Evolutionary conservation across 805 yeast species (phyloP), one percentile per base, ranked within the genome.

Genomic region (Middelhovenomyces tepae): DNA sequence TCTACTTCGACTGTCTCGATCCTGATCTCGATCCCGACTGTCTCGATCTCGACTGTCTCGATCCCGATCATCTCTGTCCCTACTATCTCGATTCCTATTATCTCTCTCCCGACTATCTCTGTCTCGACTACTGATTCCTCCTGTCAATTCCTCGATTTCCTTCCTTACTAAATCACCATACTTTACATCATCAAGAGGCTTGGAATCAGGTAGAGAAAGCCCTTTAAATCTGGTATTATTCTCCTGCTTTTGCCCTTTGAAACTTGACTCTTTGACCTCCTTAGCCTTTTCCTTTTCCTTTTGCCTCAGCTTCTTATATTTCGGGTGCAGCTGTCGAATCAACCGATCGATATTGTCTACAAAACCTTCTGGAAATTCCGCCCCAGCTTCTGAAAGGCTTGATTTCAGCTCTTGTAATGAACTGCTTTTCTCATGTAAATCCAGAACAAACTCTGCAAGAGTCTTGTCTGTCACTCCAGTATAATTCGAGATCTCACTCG

Each of bases 371-470:
- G 65, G 50, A 35, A 62, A 56, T 4, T 62, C 70, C 22, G 69
- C 68, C 4, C 71, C 75, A 35, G 62, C 52, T 10, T 61, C 69
- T 4, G 50, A 46, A 15, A 73, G 47, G 4, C 54, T 56, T 10
- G 43, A 28, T 14, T 50, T 48, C 43, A 74, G 69, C 8, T 57
- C 60, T 4, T 45, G 44, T 1, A 51, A 37, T 11, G 56, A 50
- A 2, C 39, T 19, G 9, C 32, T 27, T 8, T 44, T 35, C 2
- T 43, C 42, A 39, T 59, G 59, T 6, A 73, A 44, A 36, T 62
- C 60, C 9, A 63, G 37, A 4, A 74, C 53, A 44, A 65, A 71
- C 38, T 67, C 71, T 1, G 73, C 67, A 15, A 71, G 56, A 4
- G 60, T 54, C 22, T 50, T 53, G 36, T 72, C 76, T 22, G 59